Base-by-base conservation (phyloP, 179 eudicot genomes). In the Carnegiea gigantea region DNA sequence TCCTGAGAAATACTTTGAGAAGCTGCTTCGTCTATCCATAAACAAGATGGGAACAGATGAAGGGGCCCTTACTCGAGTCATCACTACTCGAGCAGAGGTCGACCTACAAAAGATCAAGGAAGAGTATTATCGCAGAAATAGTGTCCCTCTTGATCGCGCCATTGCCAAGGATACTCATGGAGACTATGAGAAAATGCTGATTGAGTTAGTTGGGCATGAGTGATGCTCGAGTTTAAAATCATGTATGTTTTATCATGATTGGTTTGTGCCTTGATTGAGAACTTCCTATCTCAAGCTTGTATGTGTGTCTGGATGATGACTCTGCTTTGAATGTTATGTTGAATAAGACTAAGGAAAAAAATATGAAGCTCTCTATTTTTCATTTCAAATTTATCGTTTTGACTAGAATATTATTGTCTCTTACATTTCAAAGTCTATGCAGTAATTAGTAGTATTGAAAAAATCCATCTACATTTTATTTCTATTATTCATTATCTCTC, bases 1-100 rank as follows among this genome's bases (percentile, higher is more conserved):
- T 20, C 99, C 98, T 0, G 98, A 95, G 82, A 95, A 90, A 60
- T 92, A 95, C 83, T 95, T 80, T 46, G 98, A 91, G 92, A 94
- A 95, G 85, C 83, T 87, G 75, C 96, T 95, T 76, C 93, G 99
- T 43, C 64, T 82, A 70, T 90, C 97, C 6, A 88, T 95, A 77
- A 91, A 86, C 85, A 86, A 85, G 89, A 73, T 81, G 79, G 99
- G 98, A 48, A 95, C 99, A 4, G 97, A 95, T 26, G 99, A 95
- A 80, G 82, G 88, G 73, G 95, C 95, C 79, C 96, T 95, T 30
- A 95, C 99, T 7, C 88, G 97, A 59, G 97, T 92, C 28, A 88
- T 95, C 65, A 82, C 92, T 20, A 95, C 99, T 48, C 91, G 93
- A 59, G 95, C 98, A 54, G 99, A 95, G 88, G 90, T 89, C 14